A percentile compares a stretch with the other conserved stretches of the same genome.
Conservation (phyloP, 495 filamentous ascomycete species). For the Aspergillus wentii region DNA sequence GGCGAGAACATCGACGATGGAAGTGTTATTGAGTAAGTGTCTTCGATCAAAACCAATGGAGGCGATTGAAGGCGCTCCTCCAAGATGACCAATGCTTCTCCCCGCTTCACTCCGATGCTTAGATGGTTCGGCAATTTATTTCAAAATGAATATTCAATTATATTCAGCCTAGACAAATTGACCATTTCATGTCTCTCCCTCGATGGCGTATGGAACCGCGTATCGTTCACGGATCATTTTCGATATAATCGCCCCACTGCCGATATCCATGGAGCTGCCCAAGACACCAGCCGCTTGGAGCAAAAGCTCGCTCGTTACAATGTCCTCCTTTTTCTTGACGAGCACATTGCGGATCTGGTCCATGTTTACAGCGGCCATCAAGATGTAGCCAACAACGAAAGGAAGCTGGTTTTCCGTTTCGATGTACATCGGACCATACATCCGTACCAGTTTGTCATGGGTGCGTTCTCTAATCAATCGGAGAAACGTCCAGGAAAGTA, state of each 20-base stretch:
- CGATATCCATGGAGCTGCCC: not conserved
- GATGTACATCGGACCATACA: slow-evolving; percentile 26
- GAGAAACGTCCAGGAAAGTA: slow-evolving; percentile 30
- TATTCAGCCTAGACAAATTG: too few relatives aligned
- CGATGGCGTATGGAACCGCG: too few relatives aligned
- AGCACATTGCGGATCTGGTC: not conserved
- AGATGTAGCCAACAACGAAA: slow-evolving; percentile 34
- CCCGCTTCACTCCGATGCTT: too few relatives aligned
- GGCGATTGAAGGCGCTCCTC: too few relatives aligned
- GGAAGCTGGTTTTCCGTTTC: slow-evolving; percentile 32
- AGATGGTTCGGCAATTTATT: too few relatives aligned
- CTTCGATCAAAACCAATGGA: too few relatives aligned
- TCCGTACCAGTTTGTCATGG: slow-evolving; percentile 17
- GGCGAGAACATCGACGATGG: too few relatives aligned
- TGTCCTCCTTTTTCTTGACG: not conserved
- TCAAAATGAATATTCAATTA: too few relatives aligned
- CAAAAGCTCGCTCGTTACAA: not conserved
- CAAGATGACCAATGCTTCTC: too few relatives aligned
- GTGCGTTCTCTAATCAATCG: slow-evolving; percentile 21
- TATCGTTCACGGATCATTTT: too few relatives aligned
- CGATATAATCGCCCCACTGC: not conserved
- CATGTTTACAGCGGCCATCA: slow-evolving; percentile 21
- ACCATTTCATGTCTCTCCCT: too few relatives aligned
- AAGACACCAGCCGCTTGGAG: not conserved
- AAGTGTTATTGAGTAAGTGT: too few relatives aligned